Conservation (phyloP, 768 basidiomycete genomes). For the Termitomyces titanicus region DNA sequence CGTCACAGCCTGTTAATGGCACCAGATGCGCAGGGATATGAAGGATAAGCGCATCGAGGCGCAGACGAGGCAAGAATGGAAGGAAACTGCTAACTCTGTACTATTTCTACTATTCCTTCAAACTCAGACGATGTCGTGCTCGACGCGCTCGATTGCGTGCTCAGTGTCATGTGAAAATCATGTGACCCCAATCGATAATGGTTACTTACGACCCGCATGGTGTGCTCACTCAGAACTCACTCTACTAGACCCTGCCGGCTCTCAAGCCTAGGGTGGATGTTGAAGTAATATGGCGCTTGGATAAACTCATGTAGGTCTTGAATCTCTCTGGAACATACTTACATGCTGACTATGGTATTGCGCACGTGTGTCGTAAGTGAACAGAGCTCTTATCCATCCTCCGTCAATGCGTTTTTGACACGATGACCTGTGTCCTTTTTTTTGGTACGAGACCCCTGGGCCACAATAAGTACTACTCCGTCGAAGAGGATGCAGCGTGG, state of each 20-base stretch:
- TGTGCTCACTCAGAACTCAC: too few relatives aligned
- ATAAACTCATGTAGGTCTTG: too few relatives aligned
- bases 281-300: too few relatives aligned
- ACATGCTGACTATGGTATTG: too few relatives aligned
- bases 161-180: background rate
- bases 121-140: slow-evolving; percentile 45
- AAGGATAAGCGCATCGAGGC: background rate
- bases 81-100: slow-evolving; percentile 1
- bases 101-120: slow-evolving; percentile 29
- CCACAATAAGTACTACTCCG: background rate
- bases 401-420: background rate
- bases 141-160: slow-evolving; percentile 23
- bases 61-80: slow-evolving; percentile 1
- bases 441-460: background rate
- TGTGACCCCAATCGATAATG: too few relatives aligned
- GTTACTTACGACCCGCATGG: too few relatives aligned
- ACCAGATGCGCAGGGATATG: background rate
- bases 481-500: background rate
- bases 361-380: too few relatives aligned
- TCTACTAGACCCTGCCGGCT: too few relatives aligned
- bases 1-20: background rate
- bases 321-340: too few relatives aligned
- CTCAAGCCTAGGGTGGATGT: too few relatives aligned
- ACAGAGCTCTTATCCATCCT: too few relatives aligned
- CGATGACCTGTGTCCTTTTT: background rate